phyloP scores from a whole-genome alignment of 805 yeast genomes.

The Tetrapisispora arboricola region DNA sequence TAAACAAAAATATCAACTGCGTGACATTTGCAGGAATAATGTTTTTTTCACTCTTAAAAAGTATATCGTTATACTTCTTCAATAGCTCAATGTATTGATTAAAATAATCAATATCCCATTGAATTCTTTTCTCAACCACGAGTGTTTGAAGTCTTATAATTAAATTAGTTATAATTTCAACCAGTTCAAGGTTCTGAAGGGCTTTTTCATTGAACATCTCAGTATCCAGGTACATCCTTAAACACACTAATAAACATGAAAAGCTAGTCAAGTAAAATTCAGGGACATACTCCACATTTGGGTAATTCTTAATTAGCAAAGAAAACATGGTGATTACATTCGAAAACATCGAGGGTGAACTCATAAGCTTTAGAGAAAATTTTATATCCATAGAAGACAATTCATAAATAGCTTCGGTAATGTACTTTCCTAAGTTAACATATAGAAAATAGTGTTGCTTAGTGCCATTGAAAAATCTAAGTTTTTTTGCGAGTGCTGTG shows the following conservation, averaged over 20 bases:
- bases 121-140: not conserved
- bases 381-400: constrained; percentile 5
- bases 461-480: not conserved
- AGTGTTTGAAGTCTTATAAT: not conserved
- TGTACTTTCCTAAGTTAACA: not conserved
- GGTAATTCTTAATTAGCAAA: constrained; percentile 3
- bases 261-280: constrained; percentile 22
- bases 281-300: constrained; percentile 2
- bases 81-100: not conserved
- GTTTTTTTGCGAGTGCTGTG: not conserved
- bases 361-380: constrained; percentile 6
- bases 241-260: constrained; percentile 19
- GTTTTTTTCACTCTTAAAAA: not conserved
- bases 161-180: constrained; percentile 1
- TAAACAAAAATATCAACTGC: constrained; percentile 1
- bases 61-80: not conserved
- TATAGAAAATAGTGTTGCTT: not conserved
- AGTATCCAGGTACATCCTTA: constrained; percentile 10
- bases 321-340: constrained; percentile 11
- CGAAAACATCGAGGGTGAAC: constrained; percentile 9
- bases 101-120: not conserved
- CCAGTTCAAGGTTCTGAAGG: constrained; percentile 7
- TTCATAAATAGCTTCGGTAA: not conserved
- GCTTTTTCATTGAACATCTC: not conserved
- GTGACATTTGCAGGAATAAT: not conserved